Conservation (phyloP, 441 rosid species). For the Raphanus hybrid region DNA sequence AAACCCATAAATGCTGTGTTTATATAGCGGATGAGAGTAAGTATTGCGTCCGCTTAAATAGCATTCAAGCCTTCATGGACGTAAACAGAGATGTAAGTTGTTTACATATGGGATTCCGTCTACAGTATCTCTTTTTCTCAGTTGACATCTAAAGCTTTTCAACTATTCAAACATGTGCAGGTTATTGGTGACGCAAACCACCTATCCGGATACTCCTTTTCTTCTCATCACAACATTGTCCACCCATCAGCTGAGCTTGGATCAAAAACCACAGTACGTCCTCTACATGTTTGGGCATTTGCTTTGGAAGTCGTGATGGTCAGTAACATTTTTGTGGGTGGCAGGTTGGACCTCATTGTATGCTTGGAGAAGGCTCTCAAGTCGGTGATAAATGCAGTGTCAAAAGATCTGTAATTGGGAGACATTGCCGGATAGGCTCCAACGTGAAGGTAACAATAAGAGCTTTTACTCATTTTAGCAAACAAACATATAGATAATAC, state of each 20-base stretch:
- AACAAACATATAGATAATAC: neutral
- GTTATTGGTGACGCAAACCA: slow-evolving; percentile 88
- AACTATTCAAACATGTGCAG: slow-evolving; percentile 47
- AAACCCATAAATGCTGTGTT: slow-evolving; percentile 87
- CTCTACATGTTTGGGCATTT: neutral
- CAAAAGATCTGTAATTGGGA: too few species aligned
- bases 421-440: slow-evolving; percentile 93
- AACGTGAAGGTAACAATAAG: slow-evolving; percentile 76
- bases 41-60: slow-evolving; percentile 77
- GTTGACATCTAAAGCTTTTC: neutral
- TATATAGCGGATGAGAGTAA: slow-evolving; percentile 80
- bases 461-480: neutral
- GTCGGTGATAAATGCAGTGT: slow-evolving; percentile 60
- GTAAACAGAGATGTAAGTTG: slow-evolving; percentile 90
- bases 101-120: slow-evolving; percentile 11
- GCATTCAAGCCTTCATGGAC: slow-evolving; percentile 92
- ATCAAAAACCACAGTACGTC: slow-evolving; percentile 83
- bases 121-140: slow-evolving; percentile 4
- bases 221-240: slow-evolving; percentile 78
- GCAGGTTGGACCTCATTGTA: slow-evolving; percentile 92
- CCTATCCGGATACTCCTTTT: slow-evolving; percentile 84
- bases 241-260: slow-evolving; percentile 86
- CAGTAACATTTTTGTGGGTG: slow-evolving; percentile 32
- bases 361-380: slow-evolving; percentile 94
- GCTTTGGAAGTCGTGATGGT: neutral